Evolutionary conservation across 164 flowering plant species (phyloP).

Genomic region (Vitis rupestris): DNA sequence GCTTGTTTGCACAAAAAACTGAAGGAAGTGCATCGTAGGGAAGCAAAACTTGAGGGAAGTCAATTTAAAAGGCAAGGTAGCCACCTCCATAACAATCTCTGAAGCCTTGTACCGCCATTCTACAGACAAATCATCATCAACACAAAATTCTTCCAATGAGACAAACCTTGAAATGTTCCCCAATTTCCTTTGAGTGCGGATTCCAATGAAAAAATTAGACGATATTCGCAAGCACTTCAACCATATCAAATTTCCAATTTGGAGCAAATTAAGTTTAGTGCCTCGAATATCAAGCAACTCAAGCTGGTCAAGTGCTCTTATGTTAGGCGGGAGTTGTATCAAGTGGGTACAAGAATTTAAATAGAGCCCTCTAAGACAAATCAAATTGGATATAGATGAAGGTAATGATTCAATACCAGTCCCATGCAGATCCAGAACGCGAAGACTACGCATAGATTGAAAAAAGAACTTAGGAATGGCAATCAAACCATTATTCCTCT

Average conservation of each 20-base stretch:
- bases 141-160: conserved; percentile 16
- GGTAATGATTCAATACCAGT: conserved; percentile 16
- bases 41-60: conserved; percentile 11
- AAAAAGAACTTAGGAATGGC: conserved; percentile 18
- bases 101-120: background rate
- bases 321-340: conserved; percentile 1
- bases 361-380: conserved; percentile 8
- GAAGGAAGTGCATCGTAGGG: background rate
- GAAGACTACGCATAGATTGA: conserved; percentile 11
- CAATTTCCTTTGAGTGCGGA: background rate
- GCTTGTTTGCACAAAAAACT: background rate
- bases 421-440: conserved; percentile 13
- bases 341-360: conserved; percentile 7
- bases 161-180: background rate
- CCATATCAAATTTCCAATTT: background rate
- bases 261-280: background rate
- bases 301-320: background rate
- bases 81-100: conserved; percentile 7
- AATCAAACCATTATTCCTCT: conserved; percentile 2
- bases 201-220: background rate
- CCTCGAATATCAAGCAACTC: conserved; percentile 12
- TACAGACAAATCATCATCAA: conserved; percentile 6
- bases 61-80: background rate
- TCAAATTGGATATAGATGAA: conserved; percentile 6
- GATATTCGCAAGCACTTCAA: conserved; percentile 16